These are phyloP conservation scores for Sisymbrium altissimum DNA, from an alignment of 345 rosid species.

Conservation along the genomic window DNA sequence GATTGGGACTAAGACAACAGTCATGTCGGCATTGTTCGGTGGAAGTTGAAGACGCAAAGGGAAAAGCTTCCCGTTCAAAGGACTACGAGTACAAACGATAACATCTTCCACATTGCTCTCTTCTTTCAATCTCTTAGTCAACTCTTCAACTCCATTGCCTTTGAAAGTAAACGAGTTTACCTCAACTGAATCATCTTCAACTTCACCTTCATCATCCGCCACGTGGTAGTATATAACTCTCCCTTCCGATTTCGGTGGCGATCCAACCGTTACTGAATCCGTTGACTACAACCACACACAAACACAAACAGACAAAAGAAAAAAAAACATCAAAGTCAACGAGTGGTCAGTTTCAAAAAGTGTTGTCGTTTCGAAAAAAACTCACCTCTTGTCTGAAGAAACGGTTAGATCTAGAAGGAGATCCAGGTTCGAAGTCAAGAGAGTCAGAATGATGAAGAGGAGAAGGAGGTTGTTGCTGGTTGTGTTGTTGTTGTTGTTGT, in stretches of 20 bases:
- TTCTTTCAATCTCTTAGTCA: slow-evolving; percentile 68
- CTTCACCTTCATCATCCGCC: slow-evolving; percentile 62
- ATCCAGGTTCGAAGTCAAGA: slow-evolving; percentile 43
- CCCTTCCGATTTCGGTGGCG: slow-evolving; percentile 78
- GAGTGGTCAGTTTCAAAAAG: not conserved
- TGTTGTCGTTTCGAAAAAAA: not conserved
- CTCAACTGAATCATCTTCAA: slow-evolving; percentile 56
- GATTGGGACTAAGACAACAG: slow-evolving; percentile 65
- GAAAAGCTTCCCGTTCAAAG: slow-evolving; percentile 75
- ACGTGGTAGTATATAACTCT: slow-evolving; percentile 81
- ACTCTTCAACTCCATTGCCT: slow-evolving; percentile 72
- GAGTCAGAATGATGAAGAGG: slow-evolving; percentile 53
- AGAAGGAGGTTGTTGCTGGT: slow-evolving; percentile 24
- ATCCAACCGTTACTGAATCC: slow-evolving; percentile 51
- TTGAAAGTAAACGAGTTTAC: slow-evolving; percentile 61
- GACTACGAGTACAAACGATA: slow-evolving; percentile 83
- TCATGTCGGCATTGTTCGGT: slow-evolving; percentile 80
- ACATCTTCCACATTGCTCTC: slow-evolving; percentile 64
- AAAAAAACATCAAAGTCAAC: slow-evolving; percentile 23
- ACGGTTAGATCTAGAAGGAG: slow-evolving; percentile 50
- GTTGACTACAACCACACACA: slow-evolving; percentile 46
- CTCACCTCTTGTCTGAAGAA: slow-evolving; percentile 71
- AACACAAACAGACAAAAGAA: no score
- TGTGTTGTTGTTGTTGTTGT: not conserved
- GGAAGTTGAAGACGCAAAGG: slow-evolving; percentile 93